These are phyloP conservation scores for Postia placenta DNA, from an alignment of 768 basidiomycete species.

Conservation along the genomic window DNA sequence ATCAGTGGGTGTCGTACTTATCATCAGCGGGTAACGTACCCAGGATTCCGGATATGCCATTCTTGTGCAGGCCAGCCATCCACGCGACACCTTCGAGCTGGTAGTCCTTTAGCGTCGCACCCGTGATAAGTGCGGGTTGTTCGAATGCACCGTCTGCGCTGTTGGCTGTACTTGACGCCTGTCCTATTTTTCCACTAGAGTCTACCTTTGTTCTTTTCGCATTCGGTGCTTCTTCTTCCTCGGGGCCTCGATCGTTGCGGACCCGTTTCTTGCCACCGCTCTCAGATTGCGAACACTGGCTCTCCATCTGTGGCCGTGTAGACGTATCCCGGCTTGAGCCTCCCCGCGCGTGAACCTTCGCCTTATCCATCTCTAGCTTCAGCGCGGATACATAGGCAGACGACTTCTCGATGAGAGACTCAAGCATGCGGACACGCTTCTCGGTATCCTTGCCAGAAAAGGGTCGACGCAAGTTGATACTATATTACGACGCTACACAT, in stretches of 20 bases:
- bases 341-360: conserved; percentile 19
- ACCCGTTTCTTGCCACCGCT: conserved; percentile 5
- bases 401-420: conserved; percentile 70
- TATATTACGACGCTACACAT: background rate
- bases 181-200: background rate
- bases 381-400: conserved; percentile 69
- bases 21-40: too few relatives aligned
- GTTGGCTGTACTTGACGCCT: background rate
- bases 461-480: background rate
- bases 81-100: conserved; percentile 94
- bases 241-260: conserved; percentile 14
- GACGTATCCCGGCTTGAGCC: background rate
- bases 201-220: conserved; percentile 20
- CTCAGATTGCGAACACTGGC: conserved; percentile 9
- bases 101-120: conserved; percentile 81
- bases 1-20: too few relatives aligned
- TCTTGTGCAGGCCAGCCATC: conserved; percentile 86
- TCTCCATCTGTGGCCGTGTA: background rate
- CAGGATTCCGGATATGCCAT: conserved; percentile 76
- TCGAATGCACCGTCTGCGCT: conserved; percentile 32
- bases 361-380: conserved; percentile 69
- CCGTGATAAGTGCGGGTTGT: conserved; percentile 79
- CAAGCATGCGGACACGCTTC: conserved; percentile 32
- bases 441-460: conserved; percentile 5
- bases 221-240: conserved; percentile 10